Evolutionary conservation across 2,329 filamentous ascomycete genomes (phyloP).

Genomic region (Ramularia collo-cygni): DNA sequence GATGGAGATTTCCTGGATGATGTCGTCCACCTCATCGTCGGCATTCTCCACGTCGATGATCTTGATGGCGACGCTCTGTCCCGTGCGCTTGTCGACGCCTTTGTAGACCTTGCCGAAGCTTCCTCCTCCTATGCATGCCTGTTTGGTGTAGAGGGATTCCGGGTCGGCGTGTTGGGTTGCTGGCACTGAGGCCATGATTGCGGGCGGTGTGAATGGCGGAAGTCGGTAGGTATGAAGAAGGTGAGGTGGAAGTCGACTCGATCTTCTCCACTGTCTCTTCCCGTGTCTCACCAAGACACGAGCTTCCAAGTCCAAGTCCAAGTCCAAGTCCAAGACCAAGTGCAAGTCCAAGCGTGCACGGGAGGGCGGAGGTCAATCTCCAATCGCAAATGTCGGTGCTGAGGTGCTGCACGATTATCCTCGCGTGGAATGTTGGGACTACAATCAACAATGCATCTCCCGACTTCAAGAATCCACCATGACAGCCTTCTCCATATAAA

Average conservation of each 20-base stretch:
- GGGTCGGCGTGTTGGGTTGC: slow-evolving; percentile 57
- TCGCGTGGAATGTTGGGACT: too few species aligned
- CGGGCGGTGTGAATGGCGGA: background rate
- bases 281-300: too few species aligned
- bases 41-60: slow-evolving; percentile 98
- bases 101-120: slow-evolving; percentile 99
- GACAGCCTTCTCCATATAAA: too few species aligned
- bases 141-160: slow-evolving; percentile 83
- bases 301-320: too few species aligned
- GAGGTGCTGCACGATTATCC: too few species aligned
- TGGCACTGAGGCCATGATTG: slow-evolving; percentile 15
- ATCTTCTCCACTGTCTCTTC: too few species aligned
- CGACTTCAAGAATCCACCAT: too few species aligned
- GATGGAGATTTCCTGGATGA: slow-evolving; percentile 97
- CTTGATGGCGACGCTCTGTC: slow-evolving; percentile 94
- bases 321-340: too few species aligned
- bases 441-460: too few species aligned
- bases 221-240: background rate
- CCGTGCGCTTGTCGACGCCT: slow-evolving; percentile 89
- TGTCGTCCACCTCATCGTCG: slow-evolving; percentile 98
- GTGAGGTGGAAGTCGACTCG: too few species aligned
- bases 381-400: background rate
- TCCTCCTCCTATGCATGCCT: slow-evolving; percentile 69
- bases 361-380: background rate
- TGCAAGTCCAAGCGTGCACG: too few species aligned